A percentile compares a stretch with the other conserved stretches of the same genome.
Conservation (phyloP, 73 alveolate genomes). For the Paramecium octaurelia region DNA sequence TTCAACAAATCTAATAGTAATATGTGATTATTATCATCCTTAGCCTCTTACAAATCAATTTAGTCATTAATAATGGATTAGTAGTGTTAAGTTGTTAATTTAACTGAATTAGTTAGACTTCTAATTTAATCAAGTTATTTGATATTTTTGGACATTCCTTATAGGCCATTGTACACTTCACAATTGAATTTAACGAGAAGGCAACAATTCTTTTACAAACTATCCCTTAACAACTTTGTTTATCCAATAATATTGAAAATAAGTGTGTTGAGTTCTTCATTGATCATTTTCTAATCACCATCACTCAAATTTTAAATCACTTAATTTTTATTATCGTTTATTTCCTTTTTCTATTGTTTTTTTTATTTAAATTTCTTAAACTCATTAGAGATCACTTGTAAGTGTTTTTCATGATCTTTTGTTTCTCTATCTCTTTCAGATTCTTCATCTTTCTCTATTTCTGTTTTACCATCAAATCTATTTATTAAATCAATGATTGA, state of each 20-base stretch:
- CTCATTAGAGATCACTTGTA: background rate
- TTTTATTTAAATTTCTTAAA: background rate
- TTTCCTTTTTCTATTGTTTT: background rate
- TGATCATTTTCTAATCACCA: background rate
- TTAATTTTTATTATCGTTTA: background rate
- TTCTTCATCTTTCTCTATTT: background rate
- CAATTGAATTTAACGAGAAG: background rate
- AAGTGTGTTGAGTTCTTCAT: background rate
- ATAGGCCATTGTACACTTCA: background rate
- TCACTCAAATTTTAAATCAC: background rate
- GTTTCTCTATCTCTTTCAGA: background rate
- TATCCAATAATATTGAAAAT: background rate
- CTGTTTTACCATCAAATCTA: background rate
- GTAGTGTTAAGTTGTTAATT: background rate
- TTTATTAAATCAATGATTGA: background rate
- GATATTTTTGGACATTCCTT: background rate
- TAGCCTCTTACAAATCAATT: background rate
- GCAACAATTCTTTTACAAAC: background rate
- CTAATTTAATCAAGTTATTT: background rate
- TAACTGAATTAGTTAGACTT: background rate
- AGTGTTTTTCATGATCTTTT: background rate
- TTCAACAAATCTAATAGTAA: background rate
- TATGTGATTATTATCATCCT: background rate
- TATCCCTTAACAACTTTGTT: background rate
- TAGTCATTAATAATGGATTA: background rate